Evolutionary conservation across 2,329 filamentous ascomycete genomes (phyloP).

Genomic region (Fusarium solani-melongenae): DNA sequence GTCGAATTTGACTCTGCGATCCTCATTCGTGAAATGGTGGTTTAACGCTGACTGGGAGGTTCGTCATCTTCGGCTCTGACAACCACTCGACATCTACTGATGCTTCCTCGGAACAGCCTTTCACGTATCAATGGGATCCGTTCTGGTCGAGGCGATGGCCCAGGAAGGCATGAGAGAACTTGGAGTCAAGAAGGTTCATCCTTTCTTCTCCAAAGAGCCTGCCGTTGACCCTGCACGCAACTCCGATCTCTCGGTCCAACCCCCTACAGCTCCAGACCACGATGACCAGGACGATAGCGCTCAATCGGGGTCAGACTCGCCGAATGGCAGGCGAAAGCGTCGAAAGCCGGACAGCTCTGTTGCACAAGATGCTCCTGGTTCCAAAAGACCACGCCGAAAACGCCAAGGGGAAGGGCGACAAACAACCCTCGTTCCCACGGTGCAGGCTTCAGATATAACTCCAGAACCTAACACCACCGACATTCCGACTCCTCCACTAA

Average conservation of each 20-base stretch:
- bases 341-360: constrained; percentile 50
- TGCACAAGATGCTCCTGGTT: constrained; percentile 33
- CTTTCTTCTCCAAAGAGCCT: constrained; percentile 60
- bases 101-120: constrained; percentile 9
- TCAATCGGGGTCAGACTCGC: constrained; percentile 37
- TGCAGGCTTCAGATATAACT: constrained; percentile 19
- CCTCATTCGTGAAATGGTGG: constrained; percentile 29
- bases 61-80: constrained; percentile 2
- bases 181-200: constrained; percentile 61
- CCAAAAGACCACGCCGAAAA: constrained; percentile 45
- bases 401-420: constrained; percentile 25
- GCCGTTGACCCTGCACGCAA: constrained; percentile 9
- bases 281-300: constrained; percentile 4
- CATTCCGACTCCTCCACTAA: constrained; percentile 26
- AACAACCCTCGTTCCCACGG: constrained; percentile 7
- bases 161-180: constrained; percentile 51
- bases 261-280: background rate
- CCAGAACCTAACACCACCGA: constrained; percentile 3
- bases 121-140: constrained; percentile 54
- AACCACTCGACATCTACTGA: background rate
- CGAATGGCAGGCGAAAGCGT: constrained; percentile 54
- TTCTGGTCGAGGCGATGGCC: constrained; percentile 58
- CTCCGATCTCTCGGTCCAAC: constrained; percentile 1
- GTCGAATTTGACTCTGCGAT: background rate
- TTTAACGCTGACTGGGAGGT: constrained; percentile 27